Evolutionary conservation across 1,139 yeast genomes (phyloP).

Genomic region (Scheffersomyces parashehatae): DNA sequence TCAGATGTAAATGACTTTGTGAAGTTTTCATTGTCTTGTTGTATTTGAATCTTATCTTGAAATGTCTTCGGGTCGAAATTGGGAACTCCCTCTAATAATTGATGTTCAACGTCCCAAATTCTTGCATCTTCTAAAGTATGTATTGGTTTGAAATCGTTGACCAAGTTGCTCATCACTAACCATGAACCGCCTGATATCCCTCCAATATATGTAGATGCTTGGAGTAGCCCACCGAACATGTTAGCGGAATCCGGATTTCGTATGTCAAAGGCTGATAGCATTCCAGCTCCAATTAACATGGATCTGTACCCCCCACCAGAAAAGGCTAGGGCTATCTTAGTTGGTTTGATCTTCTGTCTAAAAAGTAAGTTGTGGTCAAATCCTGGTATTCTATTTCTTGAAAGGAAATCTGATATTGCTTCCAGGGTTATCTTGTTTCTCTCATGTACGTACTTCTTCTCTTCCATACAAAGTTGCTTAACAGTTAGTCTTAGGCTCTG

Average conservation of each 20-base stretch:
- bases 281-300: slow-evolving; percentile 67
- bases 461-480: slow-evolving; percentile 29
- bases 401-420: slow-evolving; percentile 35
- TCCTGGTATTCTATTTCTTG: slow-evolving; percentile 35
- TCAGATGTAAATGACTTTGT: neutral
- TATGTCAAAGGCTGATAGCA: slow-evolving; percentile 52
- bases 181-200: slow-evolving; percentile 78
- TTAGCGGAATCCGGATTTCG: slow-evolving; percentile 34
- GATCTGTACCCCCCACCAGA: slow-evolving; percentile 80
- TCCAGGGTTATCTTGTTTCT: slow-evolving; percentile 32
- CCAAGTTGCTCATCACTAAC: slow-evolving; percentile 53
- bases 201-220: slow-evolving; percentile 53
- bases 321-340: slow-evolving; percentile 54
- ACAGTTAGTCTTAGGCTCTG: slow-evolving; percentile 7
- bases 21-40: neutral
- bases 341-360: slow-evolving; percentile 21
- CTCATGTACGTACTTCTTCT: slow-evolving; percentile 34
- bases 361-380: slow-evolving; percentile 29
- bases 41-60: slow-evolving; percentile 1
- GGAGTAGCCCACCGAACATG: slow-evolving; percentile 52
- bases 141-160: slow-evolving; percentile 47
- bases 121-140: slow-evolving; percentile 26
- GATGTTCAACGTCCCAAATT: slow-evolving; percentile 47
- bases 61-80: slow-evolving; percentile 33
- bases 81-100: slow-evolving; percentile 58